Conservation (phyloP, 352 stramenopile genomes). For the Pythium volutum region DNA sequence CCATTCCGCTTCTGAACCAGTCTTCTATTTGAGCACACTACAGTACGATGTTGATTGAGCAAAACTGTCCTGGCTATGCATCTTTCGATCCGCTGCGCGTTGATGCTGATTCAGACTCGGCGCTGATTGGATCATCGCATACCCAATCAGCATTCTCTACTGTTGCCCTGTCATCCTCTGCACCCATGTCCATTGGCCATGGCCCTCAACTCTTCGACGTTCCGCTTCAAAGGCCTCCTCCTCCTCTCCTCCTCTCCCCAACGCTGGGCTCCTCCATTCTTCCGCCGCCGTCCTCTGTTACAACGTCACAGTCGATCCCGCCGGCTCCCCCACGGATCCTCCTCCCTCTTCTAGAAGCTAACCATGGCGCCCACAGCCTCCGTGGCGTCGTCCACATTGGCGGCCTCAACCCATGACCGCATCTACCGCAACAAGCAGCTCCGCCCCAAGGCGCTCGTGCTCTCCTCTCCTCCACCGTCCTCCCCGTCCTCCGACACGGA, state of each 20-base stretch:
- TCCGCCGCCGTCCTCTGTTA: neutral
- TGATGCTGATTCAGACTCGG: constrained; percentile 23
- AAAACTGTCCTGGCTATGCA: constrained; percentile 13
- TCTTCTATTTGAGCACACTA: neutral
- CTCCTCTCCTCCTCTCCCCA: neutral
- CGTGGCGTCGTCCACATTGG: neutral
- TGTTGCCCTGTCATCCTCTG: constrained; percentile 1
- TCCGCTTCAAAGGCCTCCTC: constrained; percentile 18
- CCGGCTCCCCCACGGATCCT: constrained; percentile 4
- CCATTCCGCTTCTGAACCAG: neutral
- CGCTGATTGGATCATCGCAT: constrained; percentile 16
- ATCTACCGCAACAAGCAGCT: constrained; percentile 17
- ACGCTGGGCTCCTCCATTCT: neutral
- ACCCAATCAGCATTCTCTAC: constrained; percentile 4
- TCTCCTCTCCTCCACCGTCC: constrained; percentile 13
- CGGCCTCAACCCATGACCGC: constrained; percentile 8
- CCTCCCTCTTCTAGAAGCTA: neutral
- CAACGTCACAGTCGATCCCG: constrained; percentile 13
- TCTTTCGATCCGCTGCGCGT: neutral
- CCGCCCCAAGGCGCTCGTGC: constrained; percentile 17
- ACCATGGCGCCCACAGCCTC: constrained; percentile 7
- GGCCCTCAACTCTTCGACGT: constrained; percentile 5
- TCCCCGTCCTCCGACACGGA: constrained; percentile 17
- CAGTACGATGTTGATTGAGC: constrained; percentile 10
- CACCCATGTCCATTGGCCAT: constrained; percentile 8